Conservation (phyloP, 495 filamentous ascomycete species). For the Aspergillus affinis region DNA sequence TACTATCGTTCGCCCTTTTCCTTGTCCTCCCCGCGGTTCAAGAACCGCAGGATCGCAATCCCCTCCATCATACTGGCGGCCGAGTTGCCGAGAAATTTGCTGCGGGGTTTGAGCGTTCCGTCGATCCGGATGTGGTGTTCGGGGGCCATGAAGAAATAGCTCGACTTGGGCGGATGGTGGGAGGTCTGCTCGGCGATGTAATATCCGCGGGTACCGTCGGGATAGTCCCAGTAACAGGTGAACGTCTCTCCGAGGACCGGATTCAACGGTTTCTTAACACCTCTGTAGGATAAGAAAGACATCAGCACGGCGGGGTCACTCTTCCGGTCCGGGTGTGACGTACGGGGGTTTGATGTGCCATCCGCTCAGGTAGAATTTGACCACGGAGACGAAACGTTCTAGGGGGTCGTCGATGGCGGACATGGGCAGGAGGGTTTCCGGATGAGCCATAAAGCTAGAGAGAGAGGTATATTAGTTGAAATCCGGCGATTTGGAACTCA, state of each 20-base stretch:
- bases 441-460: constrained; percentile 96
- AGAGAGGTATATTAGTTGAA: constrained; percentile 8
- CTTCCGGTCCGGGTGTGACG: constrained; percentile 27
- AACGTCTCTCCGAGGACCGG: constrained; percentile 94
- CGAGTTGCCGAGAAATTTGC: constrained; percentile 94
- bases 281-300: constrained; percentile 48
- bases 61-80: constrained; percentile 99
- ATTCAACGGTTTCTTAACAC: constrained; percentile 98
- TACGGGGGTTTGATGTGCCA: constrained; percentile 99
- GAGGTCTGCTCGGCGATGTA: constrained; percentile 96
- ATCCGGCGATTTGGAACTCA: neutral
- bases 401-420: constrained; percentile 85
- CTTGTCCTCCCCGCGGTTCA: constrained; percentile 69
- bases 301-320: neutral
- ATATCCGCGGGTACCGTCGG: constrained; percentile 81
- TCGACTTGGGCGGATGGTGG: constrained; percentile 97
- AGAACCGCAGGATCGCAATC: constrained; percentile 78
- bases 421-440: constrained; percentile 90
- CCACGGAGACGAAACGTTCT: constrained; percentile 86
- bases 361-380: constrained; percentile 96
- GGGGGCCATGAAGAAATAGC: constrained; percentile 98
- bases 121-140: constrained; percentile 95
- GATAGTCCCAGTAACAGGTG: constrained; percentile 94
- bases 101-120: constrained; percentile 92
- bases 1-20: constrained; percentile 82